These are phyloP conservation scores for Lathyrus aphaca DNA, from an alignment of 306 rosid genomes.

Conservation along the genomic window DNA sequence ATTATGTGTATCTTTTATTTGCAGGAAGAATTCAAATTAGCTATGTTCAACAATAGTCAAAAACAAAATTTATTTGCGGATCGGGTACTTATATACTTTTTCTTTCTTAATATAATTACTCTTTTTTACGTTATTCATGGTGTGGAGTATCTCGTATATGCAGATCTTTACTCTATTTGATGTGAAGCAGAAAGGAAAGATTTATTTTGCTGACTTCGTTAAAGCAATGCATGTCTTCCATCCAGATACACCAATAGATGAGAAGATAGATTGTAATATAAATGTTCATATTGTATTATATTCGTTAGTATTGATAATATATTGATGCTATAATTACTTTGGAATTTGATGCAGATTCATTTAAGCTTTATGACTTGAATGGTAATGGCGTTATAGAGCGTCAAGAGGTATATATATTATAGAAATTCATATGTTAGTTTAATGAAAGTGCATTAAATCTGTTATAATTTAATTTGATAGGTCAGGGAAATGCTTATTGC, in stretches of 20 bases:
- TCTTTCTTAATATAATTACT: background rate
- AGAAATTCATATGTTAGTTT: background rate
- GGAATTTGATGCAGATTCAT: background rate
- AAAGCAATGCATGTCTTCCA: slow-evolving; percentile 85
- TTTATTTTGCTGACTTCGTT: slow-evolving; percentile 85
- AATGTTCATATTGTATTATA: too few species aligned
- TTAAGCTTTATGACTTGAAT: background rate
- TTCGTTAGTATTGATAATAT: background rate
- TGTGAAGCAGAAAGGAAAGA: slow-evolving; percentile 69
- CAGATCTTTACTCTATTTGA: slow-evolving; percentile 91
- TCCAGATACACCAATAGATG: slow-evolving; percentile 80
- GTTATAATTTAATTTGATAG: background rate
- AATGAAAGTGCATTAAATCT: background rate
- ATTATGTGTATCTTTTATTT: background rate
- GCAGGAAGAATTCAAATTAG: background rate
- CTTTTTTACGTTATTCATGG: background rate
- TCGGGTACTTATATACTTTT: background rate
- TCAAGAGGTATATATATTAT: background rate
- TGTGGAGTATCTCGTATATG: slow-evolving; percentile 13
- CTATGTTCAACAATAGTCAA: background rate
- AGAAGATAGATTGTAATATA: slow-evolving; percentile 69
- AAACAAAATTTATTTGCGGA: background rate
- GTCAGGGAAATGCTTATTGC: background rate
- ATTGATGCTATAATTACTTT: background rate
- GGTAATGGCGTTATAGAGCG: background rate